Evolutionary conservation across 176 grass and related monocot genomes (phyloP).

Genomic region (Oryza punctata): DNA sequence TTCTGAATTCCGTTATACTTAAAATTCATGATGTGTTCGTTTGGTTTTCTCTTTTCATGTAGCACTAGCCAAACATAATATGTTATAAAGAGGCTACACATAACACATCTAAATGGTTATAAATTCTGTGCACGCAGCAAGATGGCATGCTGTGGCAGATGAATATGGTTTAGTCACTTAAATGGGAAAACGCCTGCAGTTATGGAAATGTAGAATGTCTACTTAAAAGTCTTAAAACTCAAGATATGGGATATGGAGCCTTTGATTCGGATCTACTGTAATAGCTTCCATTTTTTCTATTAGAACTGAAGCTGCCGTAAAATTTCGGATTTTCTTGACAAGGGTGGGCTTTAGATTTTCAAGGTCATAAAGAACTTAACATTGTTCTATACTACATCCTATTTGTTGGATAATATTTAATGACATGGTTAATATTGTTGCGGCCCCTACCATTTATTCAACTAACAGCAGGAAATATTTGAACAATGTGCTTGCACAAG

Average conservation of each 20-base stretch:
- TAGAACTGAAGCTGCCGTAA: background rate
- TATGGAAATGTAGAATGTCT: background rate
- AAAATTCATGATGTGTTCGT: slow-evolving; percentile 1
- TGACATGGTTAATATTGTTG: slow-evolving; percentile 37
- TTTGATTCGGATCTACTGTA: background rate
- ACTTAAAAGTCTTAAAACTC: background rate
- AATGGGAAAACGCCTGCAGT: background rate
- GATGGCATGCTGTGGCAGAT: slow-evolving; percentile 1
- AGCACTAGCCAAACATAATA: background rate
- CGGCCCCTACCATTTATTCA: slow-evolving; percentile 60
- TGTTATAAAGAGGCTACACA: background rate
- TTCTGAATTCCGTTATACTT: background rate
- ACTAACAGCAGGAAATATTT: slow-evolving; percentile 32
- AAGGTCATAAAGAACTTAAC: slow-evolving; percentile 40
- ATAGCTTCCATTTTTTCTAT: slow-evolving; percentile 6
- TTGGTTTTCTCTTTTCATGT: slow-evolving; percentile 33
- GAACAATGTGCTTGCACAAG: slow-evolving; percentile 19
- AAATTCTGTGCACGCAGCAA: slow-evolving; percentile 23
- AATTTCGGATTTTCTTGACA: background rate
- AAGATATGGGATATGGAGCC: background rate
- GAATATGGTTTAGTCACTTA: background rate
- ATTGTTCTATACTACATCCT: background rate
- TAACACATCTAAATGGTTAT: background rate
- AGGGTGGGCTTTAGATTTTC: slow-evolving; percentile 52
- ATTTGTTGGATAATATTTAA: slow-evolving; percentile 23